Evolutionary conservation across 805 yeast genomes (phyloP).

Genomic region (Kregervanrija fluxuum): DNA sequence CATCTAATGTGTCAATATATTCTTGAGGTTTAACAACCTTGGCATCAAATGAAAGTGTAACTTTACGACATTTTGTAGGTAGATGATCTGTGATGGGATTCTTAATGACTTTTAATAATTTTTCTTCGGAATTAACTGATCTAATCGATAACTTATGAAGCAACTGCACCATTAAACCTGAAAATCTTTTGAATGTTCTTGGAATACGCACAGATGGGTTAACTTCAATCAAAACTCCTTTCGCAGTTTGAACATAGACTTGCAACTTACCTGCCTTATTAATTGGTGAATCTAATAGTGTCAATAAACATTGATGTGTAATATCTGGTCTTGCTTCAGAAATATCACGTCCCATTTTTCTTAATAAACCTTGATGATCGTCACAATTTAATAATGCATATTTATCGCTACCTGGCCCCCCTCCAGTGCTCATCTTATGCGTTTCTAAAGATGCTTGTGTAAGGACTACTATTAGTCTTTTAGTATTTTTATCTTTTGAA

Average conservation of each 20-base stretch:
- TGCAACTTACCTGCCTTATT: constrained; percentile 96
- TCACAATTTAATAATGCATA: constrained; percentile 93
- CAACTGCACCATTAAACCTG: constrained; percentile 96
- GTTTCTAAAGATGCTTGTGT: constrained; percentile 96
- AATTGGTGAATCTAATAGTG: constrained; percentile 93
- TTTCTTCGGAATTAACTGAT: constrained; percentile 92
- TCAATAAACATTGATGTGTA: constrained; percentile 93
- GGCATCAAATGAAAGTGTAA: constrained; percentile 90
- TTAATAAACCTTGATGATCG: constrained; percentile 92
- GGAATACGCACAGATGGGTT: constrained; percentile 97
- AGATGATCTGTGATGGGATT: constrained; percentile 96
- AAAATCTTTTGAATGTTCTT: constrained; percentile 94
- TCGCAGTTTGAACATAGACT: constrained; percentile 92
- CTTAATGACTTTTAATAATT: constrained; percentile 86
- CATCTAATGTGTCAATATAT: constrained; percentile 70
- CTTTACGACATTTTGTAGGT: constrained; percentile 91
- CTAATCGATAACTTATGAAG: constrained; percentile 88
- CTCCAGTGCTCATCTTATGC: constrained; percentile 69
- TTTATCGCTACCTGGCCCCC: constrained; percentile 80
- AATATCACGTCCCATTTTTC: constrained; percentile 95
- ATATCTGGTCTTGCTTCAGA: constrained; percentile 99
- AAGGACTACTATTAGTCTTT: constrained; percentile 87
- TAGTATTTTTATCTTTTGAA: constrained; percentile 79
- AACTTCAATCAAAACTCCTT: constrained; percentile 91
- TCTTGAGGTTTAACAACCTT: constrained; percentile 83